Percentiles rank a stretch among this genome's conserved stretches.
phyloP scores from a whole-genome alignment of 2,329 filamentous ascomycete genomes.

The Claviceps arundinis region DNA sequence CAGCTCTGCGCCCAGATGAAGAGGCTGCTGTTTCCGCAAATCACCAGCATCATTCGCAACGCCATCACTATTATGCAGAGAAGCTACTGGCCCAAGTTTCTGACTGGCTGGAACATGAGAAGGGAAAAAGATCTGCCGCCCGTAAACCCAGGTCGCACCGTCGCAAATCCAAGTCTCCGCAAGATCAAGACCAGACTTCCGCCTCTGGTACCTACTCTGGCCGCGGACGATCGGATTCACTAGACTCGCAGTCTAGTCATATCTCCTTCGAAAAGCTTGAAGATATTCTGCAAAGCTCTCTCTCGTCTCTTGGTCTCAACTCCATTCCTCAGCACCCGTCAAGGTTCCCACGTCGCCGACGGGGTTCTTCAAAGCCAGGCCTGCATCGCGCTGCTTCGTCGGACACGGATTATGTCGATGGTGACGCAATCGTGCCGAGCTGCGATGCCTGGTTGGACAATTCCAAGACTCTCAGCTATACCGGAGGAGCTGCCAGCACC shows the following conservation, averaged over 20 bases:
- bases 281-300: constrained; percentile 58
- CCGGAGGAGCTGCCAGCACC: constrained; percentile 31
- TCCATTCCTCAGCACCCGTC: constrained; percentile 30
- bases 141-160: constrained; percentile 17
- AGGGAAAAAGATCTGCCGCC: constrained; percentile 46
- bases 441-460: constrained; percentile 84
- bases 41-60: constrained; percentile 17
- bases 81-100: constrained; percentile 60
- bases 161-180: constrained; percentile 28
- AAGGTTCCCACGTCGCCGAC: constrained; percentile 29
- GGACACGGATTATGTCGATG: constrained; percentile 74
- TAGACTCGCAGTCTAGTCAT: constrained; percentile 53
- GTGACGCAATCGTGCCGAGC: constrained; percentile 68
- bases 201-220: background rate
- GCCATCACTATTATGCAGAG: constrained; percentile 31
- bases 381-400: constrained; percentile 48
- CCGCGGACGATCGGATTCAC: constrained; percentile 36
- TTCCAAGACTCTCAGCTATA: constrained; percentile 72
- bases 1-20: constrained; percentile 15
- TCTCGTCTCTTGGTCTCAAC: constrained; percentile 39
- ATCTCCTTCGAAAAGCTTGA: constrained; percentile 71
- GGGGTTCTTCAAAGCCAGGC: constrained; percentile 18
- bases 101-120: constrained; percentile 76
- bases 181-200: constrained; percentile 13
- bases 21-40: constrained; percentile 12